These are phyloP conservation scores for Akanthomyces dipterigenus DNA, from an alignment of 2,329 filamentous ascomycete species.

Conservation along the genomic window DNA sequence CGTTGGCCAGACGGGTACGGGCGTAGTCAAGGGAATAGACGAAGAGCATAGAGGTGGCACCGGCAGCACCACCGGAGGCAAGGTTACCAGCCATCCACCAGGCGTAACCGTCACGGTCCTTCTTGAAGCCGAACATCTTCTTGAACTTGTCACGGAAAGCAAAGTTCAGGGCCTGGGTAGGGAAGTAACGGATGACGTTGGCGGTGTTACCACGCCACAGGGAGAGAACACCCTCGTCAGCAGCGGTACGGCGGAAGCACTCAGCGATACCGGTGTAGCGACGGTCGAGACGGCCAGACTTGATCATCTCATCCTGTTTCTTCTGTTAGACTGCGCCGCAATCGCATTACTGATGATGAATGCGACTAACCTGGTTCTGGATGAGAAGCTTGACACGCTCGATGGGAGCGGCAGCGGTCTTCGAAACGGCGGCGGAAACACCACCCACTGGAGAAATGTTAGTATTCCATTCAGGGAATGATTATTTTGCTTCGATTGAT, in stretches of 20 bases:
- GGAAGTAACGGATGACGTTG: constrained; percentile 99
- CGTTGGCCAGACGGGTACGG: constrained; percentile 99
- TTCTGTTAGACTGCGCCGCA: constrained; percentile 23
- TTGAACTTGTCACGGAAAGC: constrained; percentile 99
- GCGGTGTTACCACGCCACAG: constrained; percentile 99
- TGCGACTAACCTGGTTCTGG: constrained; percentile 90
- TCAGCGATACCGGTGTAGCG: constrained; percentile 92
- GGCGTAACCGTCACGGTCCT: constrained; percentile 95
- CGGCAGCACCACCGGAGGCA: constrained; percentile 98
- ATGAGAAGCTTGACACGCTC: constrained; percentile 99
- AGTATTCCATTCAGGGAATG: constrained; percentile 12
- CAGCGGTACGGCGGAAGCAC: constrained; percentile 90
- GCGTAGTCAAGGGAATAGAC: constrained; percentile 99
- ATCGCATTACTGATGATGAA: background rate
- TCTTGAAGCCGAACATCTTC: constrained; percentile 99
- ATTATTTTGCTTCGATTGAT: background rate
- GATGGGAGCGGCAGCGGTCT: constrained; percentile 99
- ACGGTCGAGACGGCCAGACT: constrained; percentile 94
- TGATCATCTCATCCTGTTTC: constrained; percentile 96
- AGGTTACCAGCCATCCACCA: constrained; percentile 99
- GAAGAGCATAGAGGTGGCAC: constrained; percentile 99
- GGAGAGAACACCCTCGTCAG: constrained; percentile 86
- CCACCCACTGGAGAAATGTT: constrained; percentile 73
- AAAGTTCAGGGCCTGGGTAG: constrained; percentile 99
- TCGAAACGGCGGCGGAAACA: constrained; percentile 99